These are phyloP conservation scores for Trametes hirsuta DNA, from an alignment of 1,284 basidiomycete genomes.

Conservation along the genomic window DNA sequence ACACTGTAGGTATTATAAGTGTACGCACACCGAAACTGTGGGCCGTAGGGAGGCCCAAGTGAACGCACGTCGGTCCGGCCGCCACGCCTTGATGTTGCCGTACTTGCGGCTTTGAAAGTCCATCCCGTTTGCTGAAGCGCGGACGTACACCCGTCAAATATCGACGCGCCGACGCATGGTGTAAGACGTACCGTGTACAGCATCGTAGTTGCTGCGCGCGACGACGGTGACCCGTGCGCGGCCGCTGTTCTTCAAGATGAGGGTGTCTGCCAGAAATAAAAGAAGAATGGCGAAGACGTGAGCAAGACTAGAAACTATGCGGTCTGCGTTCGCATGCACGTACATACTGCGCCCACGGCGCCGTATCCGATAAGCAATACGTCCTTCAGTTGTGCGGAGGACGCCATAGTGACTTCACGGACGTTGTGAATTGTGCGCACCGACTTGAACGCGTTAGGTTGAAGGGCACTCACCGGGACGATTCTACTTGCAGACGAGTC, in stretches of 20 bases:
- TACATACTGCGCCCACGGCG: conserved; percentile 61
- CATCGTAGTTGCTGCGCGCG: conserved; percentile 72
- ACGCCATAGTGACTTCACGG: conserved; percentile 2
- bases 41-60: not conserved
- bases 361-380: conserved; percentile 61
- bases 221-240: conserved; percentile 72
- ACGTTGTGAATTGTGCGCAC: no score
- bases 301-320: not conserved
- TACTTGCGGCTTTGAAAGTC: conserved; percentile 62
- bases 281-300: not conserved
- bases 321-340: conserved; percentile 22
- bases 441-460: no score
- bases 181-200: conserved; percentile 48
- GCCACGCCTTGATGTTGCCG: conserved; percentile 61
- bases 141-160: not conserved
- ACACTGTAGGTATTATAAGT: conserved; percentile 43
- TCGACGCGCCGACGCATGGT: not conserved
- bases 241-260: conserved; percentile 64
- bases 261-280: conserved; percentile 48
- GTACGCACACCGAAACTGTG: not conserved
- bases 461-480: no score
- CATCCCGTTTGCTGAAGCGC: conserved; percentile 49
- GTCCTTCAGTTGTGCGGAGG: conserved; percentile 39
- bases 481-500: no score
- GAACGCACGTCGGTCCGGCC: conserved; percentile 60